Evolutionary conservation across 805 yeast genomes (phyloP), one percentile per base, ranked within the genome.

Genomic region (Suhomyces kilbournensis): DNA sequence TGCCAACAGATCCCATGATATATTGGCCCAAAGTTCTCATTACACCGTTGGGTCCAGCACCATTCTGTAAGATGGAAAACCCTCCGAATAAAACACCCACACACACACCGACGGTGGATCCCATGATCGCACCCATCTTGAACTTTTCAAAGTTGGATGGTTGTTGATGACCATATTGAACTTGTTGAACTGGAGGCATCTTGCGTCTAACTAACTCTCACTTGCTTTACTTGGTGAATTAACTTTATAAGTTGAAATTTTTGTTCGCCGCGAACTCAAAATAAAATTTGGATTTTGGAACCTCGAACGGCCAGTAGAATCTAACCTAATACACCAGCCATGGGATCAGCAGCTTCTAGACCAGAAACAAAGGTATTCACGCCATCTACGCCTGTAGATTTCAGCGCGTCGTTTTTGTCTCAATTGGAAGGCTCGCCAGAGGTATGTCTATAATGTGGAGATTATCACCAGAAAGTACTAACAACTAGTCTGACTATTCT

Each of bases 41-140:
- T 52, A 90, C 90, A 52, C 99, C 99, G 65, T 90, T 88, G 47
- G 99, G 99, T 12, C 97, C 97, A n/a, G 99, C 94, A 17, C 99
- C 99, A 60, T 88, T 85, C 52, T 91, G 92, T 58, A 90, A 70
- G 60, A 96, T 87, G 53, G 97, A 86, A 65, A 89, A 84, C 22
- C 97, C 96, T 48, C 98, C 99, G 69, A 93, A 94, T 59, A 96
- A 75, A 46, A 93, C 86, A 56, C 99, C 99, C 39, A 93, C 90
- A 64, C 96, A 94, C 8, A 91, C 94, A 58, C 99, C 99, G 34
- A 86, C 92, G 34, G 90, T 82, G 53, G 84, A 75, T 57, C 99
- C 99, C 97, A 94, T 94, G 76, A 93, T 76, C 55, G 91, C 86
- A 51, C 99, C 99, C 98, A 94, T 94, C 75, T 94, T 94, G 82